Evolutionary conservation across 2,329 filamentous ascomycete species (phyloP), one percentile per base, ranked within the genome.

Genomic region (Diaporthe aspalathi): DNA sequence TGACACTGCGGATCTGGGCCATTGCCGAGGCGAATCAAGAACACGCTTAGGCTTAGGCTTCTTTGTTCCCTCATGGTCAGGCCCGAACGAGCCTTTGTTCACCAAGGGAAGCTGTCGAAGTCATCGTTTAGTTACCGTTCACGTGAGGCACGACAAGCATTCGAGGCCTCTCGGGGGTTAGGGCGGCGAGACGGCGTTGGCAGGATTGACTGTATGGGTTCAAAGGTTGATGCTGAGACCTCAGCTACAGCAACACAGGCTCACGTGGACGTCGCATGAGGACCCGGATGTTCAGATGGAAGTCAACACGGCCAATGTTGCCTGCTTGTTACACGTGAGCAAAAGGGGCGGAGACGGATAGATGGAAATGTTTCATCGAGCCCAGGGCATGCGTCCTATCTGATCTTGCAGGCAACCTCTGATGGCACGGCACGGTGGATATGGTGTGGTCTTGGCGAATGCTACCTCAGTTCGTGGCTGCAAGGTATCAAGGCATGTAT

Each of bases 371-470:
- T 65, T 65, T 49, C 60, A 65, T 50, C 17, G 29, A 63, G 27
- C 60, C 60, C 27, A 35, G 60, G 16, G 35, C 35, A n/a, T 24
- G n/a, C n/a, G n/a, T n/a, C 53, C 32, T 38, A 35, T 40, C 53
- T 57, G 54, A 27, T 35, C 24, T 32, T 14, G n/a, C 54, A 27
- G 20, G 22, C 35, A 22, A 24, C 8, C 22, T 27, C 54, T 57
- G 54, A 57, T 60, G 56, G 43, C 56, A 60, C 38, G 56, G 43
- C 56, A 60, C 38, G 45, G 45, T 65, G 45, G 45, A 65, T 50
- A 35, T 49, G 60, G 17, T 49, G 17, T 49, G 17, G 60, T 11
- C 29, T 50, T 50, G 29, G 38, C 60, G 43, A 24, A 65, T 65
- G 60, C 45, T 50, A 65, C 60, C 60, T 24, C n/a, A 27, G 45